Base-by-base conservation (phyloP, 1,139 yeast genomes). In the Magnusiomyces ingens region DNA sequence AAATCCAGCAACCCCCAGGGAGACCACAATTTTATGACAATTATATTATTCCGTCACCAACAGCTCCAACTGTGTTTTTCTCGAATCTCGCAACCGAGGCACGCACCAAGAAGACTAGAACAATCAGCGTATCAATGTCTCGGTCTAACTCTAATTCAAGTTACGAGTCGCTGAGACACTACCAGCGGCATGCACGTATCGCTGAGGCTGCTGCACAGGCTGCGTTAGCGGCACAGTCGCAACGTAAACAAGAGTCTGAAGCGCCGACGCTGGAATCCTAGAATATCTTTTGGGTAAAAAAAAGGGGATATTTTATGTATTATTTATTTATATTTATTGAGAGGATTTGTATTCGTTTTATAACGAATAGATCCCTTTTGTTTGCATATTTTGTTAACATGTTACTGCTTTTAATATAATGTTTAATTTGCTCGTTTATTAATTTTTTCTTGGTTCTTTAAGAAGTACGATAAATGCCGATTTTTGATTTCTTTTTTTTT, bases 11-110 rank as follows among this genome's bases (percentile, higher is more conserved):
- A 26, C 32, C 4, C 8, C 32, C 4, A 8, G 32, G 32, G 11
- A 4, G 40, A n/a, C 46, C 46, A 6, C 46, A 43, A 15, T 8
- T 43, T 3, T 22, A 43, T 22, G 35, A 43, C 22, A 21, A 43
- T 43, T 22, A 43, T 15, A 43, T 43, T 22, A 21, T 22, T 19
- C 46, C 46, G 13, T 43, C 46, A 15, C 46, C 46, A 10, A 43
- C 46, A 5, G 22, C 35, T n/a, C n/a, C 46, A 19, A 43, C 46
- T 3, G 46, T 43, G 13, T 26, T 21, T 21, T 26, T 43, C 35
- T 43, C 46, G 11, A 26, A 19, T 6, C 29, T 43, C 11, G 10
- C 46, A 6, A 22, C 46, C 3, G 46, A 43, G 21, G 46, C 46
- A 21, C 29, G 46, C 12, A 43, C 35, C 10, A 17, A n/a, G 21